Evolutionary conservation across 306 rosid species (phyloP).

Genomic region (Hylodesmum podocarpum): DNA sequence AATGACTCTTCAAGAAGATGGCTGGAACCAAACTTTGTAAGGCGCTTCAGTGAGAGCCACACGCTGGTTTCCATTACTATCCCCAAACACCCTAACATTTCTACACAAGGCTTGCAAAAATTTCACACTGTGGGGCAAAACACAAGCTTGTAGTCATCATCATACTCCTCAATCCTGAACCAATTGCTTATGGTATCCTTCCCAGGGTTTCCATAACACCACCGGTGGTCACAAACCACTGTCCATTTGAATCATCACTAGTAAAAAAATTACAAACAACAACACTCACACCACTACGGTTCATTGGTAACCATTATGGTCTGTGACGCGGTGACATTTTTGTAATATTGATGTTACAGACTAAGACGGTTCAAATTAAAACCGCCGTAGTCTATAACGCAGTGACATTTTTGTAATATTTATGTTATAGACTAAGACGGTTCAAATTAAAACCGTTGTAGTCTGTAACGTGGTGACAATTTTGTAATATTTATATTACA

Average conservation of each 20-base stretch:
- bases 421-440: too few species aligned
- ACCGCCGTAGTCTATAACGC: too few species aligned
- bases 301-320: too few species aligned
- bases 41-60: constrained; percentile 36
- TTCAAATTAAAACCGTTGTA: too few species aligned
- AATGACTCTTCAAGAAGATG: constrained; percentile 6
- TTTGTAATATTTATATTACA: too few species aligned
- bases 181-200: constrained; percentile 40
- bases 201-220: constrained; percentile 52
- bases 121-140: constrained; percentile 63
- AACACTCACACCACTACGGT: too few species aligned
- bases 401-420: too few species aligned
- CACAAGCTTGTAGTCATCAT: constrained; percentile 48
- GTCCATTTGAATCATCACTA: constrained; percentile 30
- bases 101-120: constrained; percentile 50
- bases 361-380: too few species aligned
- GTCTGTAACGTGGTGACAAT: too few species aligned
- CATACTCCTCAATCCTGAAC: constrained; percentile 69
- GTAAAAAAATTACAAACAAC: too few species aligned
- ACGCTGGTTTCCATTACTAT: constrained; percentile 31
- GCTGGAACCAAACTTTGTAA: constrained; percentile 38
- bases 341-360: too few species aligned
- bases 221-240: constrained; percentile 50
- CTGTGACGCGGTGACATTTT: too few species aligned
- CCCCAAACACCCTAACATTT: constrained; percentile 47